phyloP scores from a whole-genome alignment of 352 stramenopile species.

The Phytopythium vexans region DNA sequence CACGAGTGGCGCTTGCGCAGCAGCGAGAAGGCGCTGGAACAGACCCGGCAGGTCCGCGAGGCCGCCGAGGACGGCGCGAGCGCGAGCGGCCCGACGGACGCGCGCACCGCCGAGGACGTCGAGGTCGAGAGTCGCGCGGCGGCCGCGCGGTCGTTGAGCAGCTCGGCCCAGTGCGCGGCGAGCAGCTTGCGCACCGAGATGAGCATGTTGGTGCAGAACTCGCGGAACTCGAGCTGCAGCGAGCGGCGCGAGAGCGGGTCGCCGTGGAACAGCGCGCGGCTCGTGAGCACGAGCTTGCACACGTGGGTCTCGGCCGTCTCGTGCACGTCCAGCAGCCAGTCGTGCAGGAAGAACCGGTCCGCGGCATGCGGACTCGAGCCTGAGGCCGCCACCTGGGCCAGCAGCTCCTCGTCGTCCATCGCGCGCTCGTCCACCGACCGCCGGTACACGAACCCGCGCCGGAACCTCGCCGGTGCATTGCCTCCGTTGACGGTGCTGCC shows the following conservation, averaged over 20 bases:
- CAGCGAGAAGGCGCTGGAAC: slow-evolving; percentile 54
- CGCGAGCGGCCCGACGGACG: slow-evolving; percentile 19
- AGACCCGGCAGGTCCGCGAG: slow-evolving; percentile 46
- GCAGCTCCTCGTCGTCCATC: slow-evolving; percentile 33
- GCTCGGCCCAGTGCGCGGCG: slow-evolving; percentile 53
- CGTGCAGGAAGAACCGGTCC: slow-evolving; percentile 53
- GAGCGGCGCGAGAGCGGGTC: slow-evolving; percentile 14
- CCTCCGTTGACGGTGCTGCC: slow-evolving; percentile 5
- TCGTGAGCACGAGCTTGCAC: slow-evolving; percentile 72
- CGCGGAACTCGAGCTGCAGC: slow-evolving; percentile 47
- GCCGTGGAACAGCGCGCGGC: slow-evolving; percentile 44
- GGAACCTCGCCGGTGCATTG: slow-evolving; percentile 15
- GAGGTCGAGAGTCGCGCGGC: slow-evolving; percentile 8
- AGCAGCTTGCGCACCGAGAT: slow-evolving; percentile 48
- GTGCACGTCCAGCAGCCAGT: slow-evolving; percentile 67
- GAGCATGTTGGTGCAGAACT: slow-evolving; percentile 60
- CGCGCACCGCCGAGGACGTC: not conserved
- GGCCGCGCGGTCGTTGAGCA: slow-evolving; percentile 34
- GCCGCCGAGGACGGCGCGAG: slow-evolving; percentile 12
- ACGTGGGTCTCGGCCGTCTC: slow-evolving; percentile 55
- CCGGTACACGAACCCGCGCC: slow-evolving; percentile 68
- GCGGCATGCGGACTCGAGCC: slow-evolving; percentile 22
- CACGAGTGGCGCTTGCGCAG: slow-evolving; percentile 62
- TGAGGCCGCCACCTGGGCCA: slow-evolving; percentile 39
- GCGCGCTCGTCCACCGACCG: slow-evolving; percentile 58